Conservation (phyloP, 257 asterid genomes). For the Salvia hispanica region DNA sequence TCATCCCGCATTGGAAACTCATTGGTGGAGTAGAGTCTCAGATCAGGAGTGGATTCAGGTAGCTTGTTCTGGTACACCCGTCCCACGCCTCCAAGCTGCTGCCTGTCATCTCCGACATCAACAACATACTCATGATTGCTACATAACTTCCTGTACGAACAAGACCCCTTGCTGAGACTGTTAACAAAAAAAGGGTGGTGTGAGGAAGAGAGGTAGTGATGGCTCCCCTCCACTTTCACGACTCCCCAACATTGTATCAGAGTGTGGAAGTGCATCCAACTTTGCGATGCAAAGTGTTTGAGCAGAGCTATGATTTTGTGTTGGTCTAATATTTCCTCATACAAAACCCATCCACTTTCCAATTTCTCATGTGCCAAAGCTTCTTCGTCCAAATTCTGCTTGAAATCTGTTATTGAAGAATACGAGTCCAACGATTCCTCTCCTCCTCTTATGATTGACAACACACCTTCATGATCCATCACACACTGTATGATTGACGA, state of each 20-base stretch:
- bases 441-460: no score
- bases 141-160: constrained; percentile 27
- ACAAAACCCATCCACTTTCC: not conserved
- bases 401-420: not conserved
- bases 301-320: not conserved
- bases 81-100: not conserved
- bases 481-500: no score
- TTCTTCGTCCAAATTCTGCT: not conserved
- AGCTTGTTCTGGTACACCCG: not conserved
- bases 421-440: no score
- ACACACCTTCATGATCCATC: no score
- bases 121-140: not conserved
- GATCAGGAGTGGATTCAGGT: not conserved
- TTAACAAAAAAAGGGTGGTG: constrained; percentile 25
- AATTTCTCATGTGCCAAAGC: not conserved
- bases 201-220: constrained; percentile 17
- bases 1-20: not conserved
- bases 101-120: not conserved
- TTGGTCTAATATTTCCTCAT: not conserved
- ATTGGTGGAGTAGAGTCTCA: constrained; percentile 9
- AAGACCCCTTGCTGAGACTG: constrained; percentile 12
- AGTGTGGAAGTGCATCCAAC: not conserved
- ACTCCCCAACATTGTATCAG: not conserved
- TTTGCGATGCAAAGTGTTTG: not conserved
- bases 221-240: constrained; percentile 6